A percentile compares a stretch with the other conserved stretches of the same genome.
phyloP scores from a whole-genome alignment of 2,329 filamentous ascomycete genomes.

The Fusarium fracticaudum region DNA sequence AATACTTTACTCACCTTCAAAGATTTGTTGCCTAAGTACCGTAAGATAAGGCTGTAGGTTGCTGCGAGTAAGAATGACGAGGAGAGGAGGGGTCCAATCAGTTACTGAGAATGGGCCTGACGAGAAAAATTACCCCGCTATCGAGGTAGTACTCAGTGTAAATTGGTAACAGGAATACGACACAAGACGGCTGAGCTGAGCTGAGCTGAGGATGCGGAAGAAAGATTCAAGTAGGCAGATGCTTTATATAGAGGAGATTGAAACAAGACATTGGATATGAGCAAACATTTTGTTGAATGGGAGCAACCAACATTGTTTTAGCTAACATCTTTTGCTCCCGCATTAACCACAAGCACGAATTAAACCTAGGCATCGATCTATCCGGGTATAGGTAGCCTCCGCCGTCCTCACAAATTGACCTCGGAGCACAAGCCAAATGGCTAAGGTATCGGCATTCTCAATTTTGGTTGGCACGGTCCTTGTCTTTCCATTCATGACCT shows the following conservation, averaged over 20 bases:
- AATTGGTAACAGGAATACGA: conserved; percentile 1
- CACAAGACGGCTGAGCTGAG: not conserved
- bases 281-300: not conserved
- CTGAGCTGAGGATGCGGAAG: not conserved
- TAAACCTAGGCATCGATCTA: not conserved
- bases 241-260: not conserved
- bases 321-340: not conserved
- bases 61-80: conserved; percentile 36
- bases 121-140: conserved; percentile 42
- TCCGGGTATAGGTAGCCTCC: not conserved
- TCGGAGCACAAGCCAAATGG: conserved; percentile 7
- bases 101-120: conserved; percentile 28
- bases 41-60: conserved; percentile 23
- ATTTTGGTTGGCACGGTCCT: conserved; percentile 14
- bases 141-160: conserved; percentile 23
- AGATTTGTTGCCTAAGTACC: conserved; percentile 33
- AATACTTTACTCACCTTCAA: conserved; percentile 39
- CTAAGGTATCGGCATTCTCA: not conserved
- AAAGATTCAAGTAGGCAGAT: not conserved
- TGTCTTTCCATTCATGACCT: conserved; percentile 20
- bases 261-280: not conserved
- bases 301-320: not conserved
- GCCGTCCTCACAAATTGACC: not conserved
- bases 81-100: conserved; percentile 41
- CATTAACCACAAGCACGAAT: not conserved